Base-by-base conservation (phyloP, 371 early-diverging fungal genomes). In the Mortierella sp. region DNA sequence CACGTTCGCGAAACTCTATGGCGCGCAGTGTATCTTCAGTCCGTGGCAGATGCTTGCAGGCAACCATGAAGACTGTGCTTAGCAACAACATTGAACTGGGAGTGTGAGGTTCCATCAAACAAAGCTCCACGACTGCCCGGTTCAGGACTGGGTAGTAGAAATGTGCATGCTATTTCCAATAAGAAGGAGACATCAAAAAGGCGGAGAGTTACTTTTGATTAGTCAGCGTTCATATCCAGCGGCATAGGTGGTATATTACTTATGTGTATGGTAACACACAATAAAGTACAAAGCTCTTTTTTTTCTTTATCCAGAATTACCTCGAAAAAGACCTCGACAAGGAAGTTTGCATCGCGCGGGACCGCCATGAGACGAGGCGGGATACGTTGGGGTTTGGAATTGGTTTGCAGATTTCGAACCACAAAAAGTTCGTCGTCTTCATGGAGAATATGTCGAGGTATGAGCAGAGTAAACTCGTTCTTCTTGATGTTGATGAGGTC, bases 291-390 rank as follows among this genome's bases (percentile, higher is more conserved):
- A 38, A 45, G 34, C 19, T 63, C 63, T 63, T 50, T 48, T 28
- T 65, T 76, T 48, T 47, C 24, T 57, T 42, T 26, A 21, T 26
- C 45, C 6, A 45, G 0, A 14, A 9, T 26, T 76, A 85, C 85
- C 80, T 81, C 82, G 50, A 85, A 85, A 57, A 79, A 85, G 28
- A 82, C 79, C 44, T 85, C 79, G 1, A 77, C 77, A 6, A 85
- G 74, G 48, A 44, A 81, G 45, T 80, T 76, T 65, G 85, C 85
- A 58, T 85, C 85, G 28, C 60, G 54, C 7, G 85, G 85, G 42
- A 85, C 38, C 45, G 75, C n/a, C 34, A 73, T 73, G 13, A 84
- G 74, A 34, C 78, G 77, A 9, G 60, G n/a, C 9, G 79, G 84
- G 21, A 84, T 77, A 9, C 72, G 78, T 38, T 72, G 58, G 31